A percentile compares a stretch with the other conserved stretches of the same genome.
These are phyloP conservation scores for Cucumis sativus DNA, from an alignment of 306 rosid species.

Conservation along the genomic window DNA sequence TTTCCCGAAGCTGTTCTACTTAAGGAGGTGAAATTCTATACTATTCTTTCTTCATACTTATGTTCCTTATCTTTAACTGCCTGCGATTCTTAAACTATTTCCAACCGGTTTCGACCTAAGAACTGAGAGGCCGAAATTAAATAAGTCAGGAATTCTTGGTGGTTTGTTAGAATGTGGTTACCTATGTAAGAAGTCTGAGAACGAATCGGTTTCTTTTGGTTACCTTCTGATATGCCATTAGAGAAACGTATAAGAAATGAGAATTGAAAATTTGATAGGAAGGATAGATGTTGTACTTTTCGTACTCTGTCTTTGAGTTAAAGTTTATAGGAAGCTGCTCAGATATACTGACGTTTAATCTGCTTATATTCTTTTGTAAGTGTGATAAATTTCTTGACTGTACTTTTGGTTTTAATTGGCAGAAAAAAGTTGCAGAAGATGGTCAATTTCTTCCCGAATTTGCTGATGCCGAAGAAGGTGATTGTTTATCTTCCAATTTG, in stretches of 20 bases:
- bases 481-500: slow-evolving; percentile 13
- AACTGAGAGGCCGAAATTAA: not conserved
- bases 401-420: slow-evolving; percentile 5
- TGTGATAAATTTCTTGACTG: not conserved
- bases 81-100: not conserved
- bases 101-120: not conserved
- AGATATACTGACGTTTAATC: not conserved
- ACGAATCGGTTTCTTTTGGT: not conserved
- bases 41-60: not conserved
- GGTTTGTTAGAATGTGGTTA: not conserved
- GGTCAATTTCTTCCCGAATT: slow-evolving; percentile 69
- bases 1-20: slow-evolving; percentile 93
- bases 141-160: not conserved
- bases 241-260: not conserved
- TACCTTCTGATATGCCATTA: not conserved
- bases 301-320: not conserved
- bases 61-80: not conserved
- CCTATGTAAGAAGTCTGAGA: not conserved
- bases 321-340: not conserved
- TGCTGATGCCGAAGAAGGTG: slow-evolving; percentile 73
- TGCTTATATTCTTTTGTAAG: not conserved
- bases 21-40: slow-evolving; percentile 42
- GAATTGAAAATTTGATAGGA: not conserved
- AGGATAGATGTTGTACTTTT: not conserved
- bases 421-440: slow-evolving; percentile 41